Conservation (phyloP, 2,329 filamentous ascomycete species). For the Stagonosporopsis vannaccii region DNA sequence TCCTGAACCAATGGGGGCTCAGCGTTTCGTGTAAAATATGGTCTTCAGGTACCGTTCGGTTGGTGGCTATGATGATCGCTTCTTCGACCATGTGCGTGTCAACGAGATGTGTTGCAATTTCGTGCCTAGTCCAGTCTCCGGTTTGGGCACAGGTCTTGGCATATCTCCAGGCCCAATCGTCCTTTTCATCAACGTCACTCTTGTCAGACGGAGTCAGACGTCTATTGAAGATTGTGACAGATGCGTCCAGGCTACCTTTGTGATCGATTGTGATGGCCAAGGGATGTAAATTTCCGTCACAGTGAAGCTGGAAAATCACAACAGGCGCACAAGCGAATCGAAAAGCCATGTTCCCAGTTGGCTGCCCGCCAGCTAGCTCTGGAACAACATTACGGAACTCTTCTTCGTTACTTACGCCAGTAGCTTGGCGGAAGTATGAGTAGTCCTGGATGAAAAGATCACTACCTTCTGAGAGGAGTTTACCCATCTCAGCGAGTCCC, state of each 20-base stretch:
- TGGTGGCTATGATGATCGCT: slow-evolving; percentile 19
- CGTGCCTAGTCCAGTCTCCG: slow-evolving; percentile 17
- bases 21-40: slow-evolving; percentile 14
- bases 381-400: slow-evolving; percentile 4
- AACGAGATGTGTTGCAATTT: slow-evolving; percentile 16
- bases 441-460: slow-evolving; percentile 17
- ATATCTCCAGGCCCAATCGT: slow-evolving; percentile 18
- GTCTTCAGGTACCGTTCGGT: slow-evolving; percentile 16
- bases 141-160: slow-evolving; percentile 20
- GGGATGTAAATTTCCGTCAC: slow-evolving; percentile 13
- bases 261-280: slow-evolving; percentile 18
- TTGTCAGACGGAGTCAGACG: slow-evolving; percentile 2
- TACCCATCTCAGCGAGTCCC: background rate
- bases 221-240: slow-evolving; percentile 16
- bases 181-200: slow-evolving; percentile 6
- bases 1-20: slow-evolving; percentile 20
- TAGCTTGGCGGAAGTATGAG: slow-evolving; percentile 18
- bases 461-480: slow-evolving; percentile 1
- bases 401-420: slow-evolving; percentile 1
- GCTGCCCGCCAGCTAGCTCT: slow-evolving; percentile 1
- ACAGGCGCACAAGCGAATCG: slow-evolving; percentile 16
- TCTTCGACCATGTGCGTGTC: slow-evolving; percentile 19
- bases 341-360: slow-evolving; percentile 1
- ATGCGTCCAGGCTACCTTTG: slow-evolving; percentile 13
- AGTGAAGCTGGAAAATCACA: slow-evolving; percentile 15